These are phyloP conservation scores for Prunus kanzakura DNA, from an alignment of 306 rosid genomes.

Conservation along the genomic window DNA sequence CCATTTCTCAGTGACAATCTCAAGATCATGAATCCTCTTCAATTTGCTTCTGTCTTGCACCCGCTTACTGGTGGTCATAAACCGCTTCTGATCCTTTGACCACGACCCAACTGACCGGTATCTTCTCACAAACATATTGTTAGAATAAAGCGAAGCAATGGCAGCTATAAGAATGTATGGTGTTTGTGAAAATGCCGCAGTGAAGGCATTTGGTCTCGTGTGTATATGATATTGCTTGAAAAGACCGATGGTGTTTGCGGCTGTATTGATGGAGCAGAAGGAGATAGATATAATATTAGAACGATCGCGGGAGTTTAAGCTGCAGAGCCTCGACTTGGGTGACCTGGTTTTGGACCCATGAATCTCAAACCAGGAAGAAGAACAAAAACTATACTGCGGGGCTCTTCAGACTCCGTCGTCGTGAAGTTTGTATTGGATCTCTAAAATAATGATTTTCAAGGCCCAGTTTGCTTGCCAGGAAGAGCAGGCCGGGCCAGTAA, in stretches of 20 bases:
- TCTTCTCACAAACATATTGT: not conserved
- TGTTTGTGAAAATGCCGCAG: not conserved
- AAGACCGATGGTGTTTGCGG: not conserved
- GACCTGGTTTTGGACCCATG: not conserved
- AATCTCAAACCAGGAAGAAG: not conserved
- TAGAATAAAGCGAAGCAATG: not conserved
- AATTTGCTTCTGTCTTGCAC: conserved; percentile 53
- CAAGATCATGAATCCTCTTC: conserved; percentile 71
- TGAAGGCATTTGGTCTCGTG: not conserved
- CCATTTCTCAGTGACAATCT: conserved; percentile 69
- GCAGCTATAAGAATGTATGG: not conserved
- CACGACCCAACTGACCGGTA: conserved; percentile 3
- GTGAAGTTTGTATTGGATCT: no score
- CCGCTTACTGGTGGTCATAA: conserved; percentile 51
- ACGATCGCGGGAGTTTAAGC: not conserved
- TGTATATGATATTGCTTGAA: not conserved
- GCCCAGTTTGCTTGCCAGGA: no score
- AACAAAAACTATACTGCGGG: not conserved
- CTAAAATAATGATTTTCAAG: no score
- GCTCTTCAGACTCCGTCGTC: not conserved
- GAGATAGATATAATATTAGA: not conserved
- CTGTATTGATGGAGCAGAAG: not conserved
- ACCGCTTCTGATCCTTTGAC: conserved; percentile 28
- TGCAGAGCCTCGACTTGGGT: not conserved
- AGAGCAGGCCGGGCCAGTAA: no score